phyloP scores from a whole-genome alignment of 306 rosid genomes.

The Corylus heterophylla region DNA sequence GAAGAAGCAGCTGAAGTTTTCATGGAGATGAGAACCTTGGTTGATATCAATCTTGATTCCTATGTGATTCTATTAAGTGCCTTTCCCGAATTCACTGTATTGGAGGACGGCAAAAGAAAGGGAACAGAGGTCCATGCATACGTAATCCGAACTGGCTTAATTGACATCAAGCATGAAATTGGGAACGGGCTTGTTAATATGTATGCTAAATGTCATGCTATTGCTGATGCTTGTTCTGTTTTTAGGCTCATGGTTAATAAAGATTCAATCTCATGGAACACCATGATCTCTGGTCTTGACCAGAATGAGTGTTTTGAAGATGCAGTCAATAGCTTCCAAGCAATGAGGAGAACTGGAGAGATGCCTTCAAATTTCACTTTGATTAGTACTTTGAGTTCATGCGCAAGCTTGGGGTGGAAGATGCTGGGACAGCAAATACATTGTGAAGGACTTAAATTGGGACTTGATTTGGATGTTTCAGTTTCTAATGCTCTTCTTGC shows the following conservation, averaged over 20 bases:
- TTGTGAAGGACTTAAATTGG: conserved; percentile 67
- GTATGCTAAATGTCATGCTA: conserved; percentile 74
- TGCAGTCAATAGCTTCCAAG: conserved; percentile 56
- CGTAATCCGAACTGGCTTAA: conserved; percentile 44
- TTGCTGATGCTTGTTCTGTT: conserved; percentile 59
- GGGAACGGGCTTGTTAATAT: conserved; percentile 83
- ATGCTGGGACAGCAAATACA: conserved; percentile 70
- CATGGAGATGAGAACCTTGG: conserved; percentile 56
- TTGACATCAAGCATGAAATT: conserved; percentile 41
- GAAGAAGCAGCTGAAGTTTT: conserved; percentile 77
- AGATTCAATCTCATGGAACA: conserved; percentile 82
- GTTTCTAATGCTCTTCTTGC: conserved; percentile 85
- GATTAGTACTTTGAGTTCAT: conserved; percentile 85
- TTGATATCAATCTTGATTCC: conserved; percentile 62
- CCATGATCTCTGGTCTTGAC: conserved; percentile 83
- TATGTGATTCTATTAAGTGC: conserved; percentile 71
- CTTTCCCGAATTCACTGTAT: conserved; percentile 56
- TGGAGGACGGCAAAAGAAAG: conserved; percentile 63
- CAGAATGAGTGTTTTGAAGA: conserved; percentile 68
- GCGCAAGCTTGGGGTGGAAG: conserved; percentile 80
- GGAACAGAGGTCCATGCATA: conserved; percentile 80
- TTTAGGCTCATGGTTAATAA: conserved; percentile 54
- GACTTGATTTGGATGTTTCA: conserved; percentile 87
- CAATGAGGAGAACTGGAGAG: conserved; percentile 64
- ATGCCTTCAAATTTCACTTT: conserved; percentile 78